These are phyloP conservation scores for Pogostemon cablin DNA, from an alignment of 257 asterid genomes.

Conservation along the genomic window DNA sequence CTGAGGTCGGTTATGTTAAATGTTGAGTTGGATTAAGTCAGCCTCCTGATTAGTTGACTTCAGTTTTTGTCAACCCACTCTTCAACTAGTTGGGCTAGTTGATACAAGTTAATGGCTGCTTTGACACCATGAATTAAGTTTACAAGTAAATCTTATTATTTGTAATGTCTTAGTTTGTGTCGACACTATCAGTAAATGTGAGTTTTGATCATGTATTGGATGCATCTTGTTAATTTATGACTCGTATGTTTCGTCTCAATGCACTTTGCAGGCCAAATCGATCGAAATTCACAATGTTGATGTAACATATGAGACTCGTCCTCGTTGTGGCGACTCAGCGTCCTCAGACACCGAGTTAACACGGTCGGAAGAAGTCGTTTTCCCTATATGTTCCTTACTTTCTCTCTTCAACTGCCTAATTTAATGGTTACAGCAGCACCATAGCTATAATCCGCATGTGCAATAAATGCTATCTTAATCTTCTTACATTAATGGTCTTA, in stretches of 20 bases:
- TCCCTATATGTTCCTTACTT: conserved; percentile 12
- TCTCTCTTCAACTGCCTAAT: conserved; percentile 45
- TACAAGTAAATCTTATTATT: background rate
- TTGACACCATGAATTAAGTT: too few species aligned
- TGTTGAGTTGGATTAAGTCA: too few species aligned
- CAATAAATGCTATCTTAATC: conserved; percentile 39
- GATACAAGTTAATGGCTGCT: too few species aligned
- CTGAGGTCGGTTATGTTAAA: too few species aligned
- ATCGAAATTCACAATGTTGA: too few species aligned
- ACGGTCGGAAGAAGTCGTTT: background rate
- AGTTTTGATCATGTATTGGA: background rate
- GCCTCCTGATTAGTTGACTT: too few species aligned
- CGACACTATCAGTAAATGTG: background rate
- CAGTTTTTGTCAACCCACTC: too few species aligned
- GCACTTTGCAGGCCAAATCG: background rate
- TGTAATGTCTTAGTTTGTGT: background rate
- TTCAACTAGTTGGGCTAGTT: too few species aligned
- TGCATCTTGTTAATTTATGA: too few species aligned
- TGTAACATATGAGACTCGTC: background rate
- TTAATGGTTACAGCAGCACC: conserved; percentile 31
- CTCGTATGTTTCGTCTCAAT: too few species aligned
- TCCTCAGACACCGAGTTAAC: too few species aligned
- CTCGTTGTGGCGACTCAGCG: background rate
- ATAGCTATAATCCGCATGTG: conserved; percentile 43
- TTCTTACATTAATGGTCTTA: conserved; percentile 23